These are phyloP conservation scores for Penicillium verrucosum DNA, from an alignment of 2,329 filamentous ascomycete genomes.

Conservation along the genomic window DNA sequence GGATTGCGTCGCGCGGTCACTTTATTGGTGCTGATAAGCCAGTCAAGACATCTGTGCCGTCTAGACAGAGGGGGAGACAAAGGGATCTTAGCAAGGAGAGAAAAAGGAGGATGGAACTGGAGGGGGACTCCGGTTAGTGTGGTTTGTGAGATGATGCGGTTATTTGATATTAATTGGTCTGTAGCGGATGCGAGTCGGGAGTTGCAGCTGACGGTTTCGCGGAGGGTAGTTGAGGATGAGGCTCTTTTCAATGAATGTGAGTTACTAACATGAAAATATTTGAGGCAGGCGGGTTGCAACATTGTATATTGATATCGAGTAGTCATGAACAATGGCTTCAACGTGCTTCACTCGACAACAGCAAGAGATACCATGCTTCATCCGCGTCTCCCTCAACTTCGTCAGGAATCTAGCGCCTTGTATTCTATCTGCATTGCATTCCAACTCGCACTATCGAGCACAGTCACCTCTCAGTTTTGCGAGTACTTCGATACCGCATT, in stretches of 20 bases:
- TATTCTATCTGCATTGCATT: slow-evolving; percentile 31
- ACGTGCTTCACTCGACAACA: slow-evolving; percentile 29
- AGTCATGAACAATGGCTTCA: slow-evolving; percentile 29
- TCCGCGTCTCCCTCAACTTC: slow-evolving; percentile 20
- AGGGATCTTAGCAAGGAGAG: slow-evolving; percentile 25
- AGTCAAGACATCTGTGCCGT: slow-evolving; percentile 21
- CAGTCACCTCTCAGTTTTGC: slow-evolving; percentile 20
- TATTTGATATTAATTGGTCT: neutral
- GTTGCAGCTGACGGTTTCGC: neutral
- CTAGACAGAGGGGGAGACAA: slow-evolving; percentile 24
- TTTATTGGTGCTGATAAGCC: slow-evolving; percentile 32
- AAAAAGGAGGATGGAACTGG: slow-evolving; percentile 1
- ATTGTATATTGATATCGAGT: neutral
- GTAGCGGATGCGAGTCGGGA: neutral
- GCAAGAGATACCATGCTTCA: slow-evolving; percentile 21
- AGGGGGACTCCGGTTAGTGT: slow-evolving; percentile 2
- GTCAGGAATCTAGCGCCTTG: slow-evolving; percentile 26
- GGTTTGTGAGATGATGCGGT: neutral
- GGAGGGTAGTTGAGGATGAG: slow-evolving; percentile 11
- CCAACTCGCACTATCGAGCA: slow-evolving; percentile 22
- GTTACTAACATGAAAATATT: neutral
- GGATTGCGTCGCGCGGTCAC: slow-evolving; percentile 32
- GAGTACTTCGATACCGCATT: slow-evolving; percentile 30
- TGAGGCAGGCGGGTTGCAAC: neutral
- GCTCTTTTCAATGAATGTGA: slow-evolving; percentile 26